Evolutionary conservation across 768 basidiomycete species (phyloP), one percentile per base, ranked within the genome.

Genomic region (Hygrophorus pudorinus): DNA sequence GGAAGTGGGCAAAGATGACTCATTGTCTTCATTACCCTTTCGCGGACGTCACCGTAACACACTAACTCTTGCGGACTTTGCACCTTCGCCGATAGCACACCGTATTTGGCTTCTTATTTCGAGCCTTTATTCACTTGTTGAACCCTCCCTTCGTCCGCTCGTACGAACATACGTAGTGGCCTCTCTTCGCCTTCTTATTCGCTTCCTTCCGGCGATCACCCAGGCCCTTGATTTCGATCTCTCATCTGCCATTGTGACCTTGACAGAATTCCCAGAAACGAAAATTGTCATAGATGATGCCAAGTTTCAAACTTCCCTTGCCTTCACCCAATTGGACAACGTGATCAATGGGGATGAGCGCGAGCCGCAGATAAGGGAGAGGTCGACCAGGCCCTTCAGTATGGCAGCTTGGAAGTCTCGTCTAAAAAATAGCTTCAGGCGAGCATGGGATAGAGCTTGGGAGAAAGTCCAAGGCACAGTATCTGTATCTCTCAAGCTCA

Each of bases 361-460:
- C 8, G 53, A 54, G 10, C 50, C 50, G 17, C 46, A 51, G n/a
- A 45, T 47, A 43, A 56, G 52, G 20, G 46, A 53, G 38, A 40
- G 53, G 9, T 59, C 51, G 28, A 59, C 59, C 30, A 56, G 53
- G 27, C 56, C 62, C 12, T 65, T 72, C 50, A 72, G 76, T 49
- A 70, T 82, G 59, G 71, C 72, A 3, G 72, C 75, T n/a, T 83
- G 77, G 81, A 79, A 73, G 50, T 72, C 69, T 27, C 72, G 79
- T 21, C 58, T 85, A 43, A 68, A 67, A 29, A 71, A 70, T 38
- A 78, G 83, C 48, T 65, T 84, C 40, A 69, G 67, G 37, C 67
- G 85, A 45, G 75, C 83, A 18, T 73, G 83, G 66, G 79, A 83
- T 48, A 68, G 76, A 42, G 83, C 82, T 18, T 72, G 81, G 66